Evolutionary conservation across 768 basidiomycete species (phyloP).

Genomic region (Russula griseocarnosa): DNA sequence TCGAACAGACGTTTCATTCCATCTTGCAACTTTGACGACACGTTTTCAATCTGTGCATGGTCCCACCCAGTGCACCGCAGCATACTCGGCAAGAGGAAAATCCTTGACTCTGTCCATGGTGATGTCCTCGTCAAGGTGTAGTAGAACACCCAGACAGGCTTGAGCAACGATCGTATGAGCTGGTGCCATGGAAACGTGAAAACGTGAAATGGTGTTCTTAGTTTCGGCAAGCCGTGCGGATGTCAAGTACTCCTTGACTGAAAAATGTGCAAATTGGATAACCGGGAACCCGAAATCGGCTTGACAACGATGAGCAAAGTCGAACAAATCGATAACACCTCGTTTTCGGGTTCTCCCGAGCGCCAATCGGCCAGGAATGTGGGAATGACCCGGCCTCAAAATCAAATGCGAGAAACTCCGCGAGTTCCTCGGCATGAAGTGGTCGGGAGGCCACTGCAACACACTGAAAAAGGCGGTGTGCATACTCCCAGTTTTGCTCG

Average conservation of each 20-base stretch:
- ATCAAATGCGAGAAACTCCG: no score
- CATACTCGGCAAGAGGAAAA: neutral
- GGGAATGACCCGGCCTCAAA: no score
- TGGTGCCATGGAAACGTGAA: neutral
- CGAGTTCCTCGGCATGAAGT: no score
- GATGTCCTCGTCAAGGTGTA: neutral
- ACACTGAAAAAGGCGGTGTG: no score
- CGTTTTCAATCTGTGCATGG: neutral
- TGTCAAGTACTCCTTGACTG: conserved; percentile 16
- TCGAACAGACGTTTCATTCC: neutral
- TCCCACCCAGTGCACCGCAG: conserved; percentile 3
- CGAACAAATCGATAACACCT: neutral
- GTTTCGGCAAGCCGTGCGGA: neutral
- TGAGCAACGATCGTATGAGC: conserved; percentile 1
- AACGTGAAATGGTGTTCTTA: neutral
- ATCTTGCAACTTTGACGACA: neutral
- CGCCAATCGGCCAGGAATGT: no score
- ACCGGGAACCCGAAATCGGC: neutral
- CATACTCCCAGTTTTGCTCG: no score
- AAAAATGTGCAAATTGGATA: conserved; percentile 14
- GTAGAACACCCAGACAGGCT: neutral
- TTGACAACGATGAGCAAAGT: conserved; percentile 7
- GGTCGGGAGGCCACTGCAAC: no score
- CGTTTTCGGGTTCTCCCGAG: neutral
- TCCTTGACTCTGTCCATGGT: neutral